Evolutionary conservation across 345 rosid genomes (phyloP), one percentile per base, ranked within the genome.

Genomic region (Abelmoschus esculentus): DNA sequence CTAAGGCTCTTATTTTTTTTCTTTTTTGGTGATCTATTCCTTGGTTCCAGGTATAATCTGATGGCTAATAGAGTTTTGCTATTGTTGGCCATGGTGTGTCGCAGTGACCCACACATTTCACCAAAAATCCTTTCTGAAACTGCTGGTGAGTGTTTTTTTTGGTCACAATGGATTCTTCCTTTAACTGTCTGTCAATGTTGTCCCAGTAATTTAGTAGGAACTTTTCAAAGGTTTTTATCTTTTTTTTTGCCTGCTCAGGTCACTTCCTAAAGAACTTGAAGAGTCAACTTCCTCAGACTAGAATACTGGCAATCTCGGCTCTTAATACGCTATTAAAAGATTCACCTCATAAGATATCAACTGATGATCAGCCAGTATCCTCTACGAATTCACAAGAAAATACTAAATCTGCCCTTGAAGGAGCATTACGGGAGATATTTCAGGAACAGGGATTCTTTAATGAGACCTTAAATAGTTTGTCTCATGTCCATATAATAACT

Each of bases 271-370:
- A 87, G 83, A 95, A 84, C 79, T 82, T 95, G 72, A 95, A 88
- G 75, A 95, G 99, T 80, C 97, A 95, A 68, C 99, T 95, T 83
- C 99, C 97, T 73, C 99, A 95, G 82, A 91, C 97, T 56, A 95
- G 99, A 80, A 87, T 95, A 76, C 96, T 95, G 69, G 96, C 99
- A 77, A 95, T 95, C 58, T 91, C 99, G 15, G 99, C 99, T 61
- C 78, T 95, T 64, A 95, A 95, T 78, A 95, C 86, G 15, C 82
- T 95, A 65, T 78, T 95, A 72, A 91, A 90, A 87, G 99, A 91
- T 74, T 95, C 99, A 32, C 96, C 99, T 69, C 86, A 95, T 72
- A 95, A 89, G 80, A 74, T 85, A 73, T 75, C 85, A 50, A 74
- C 78, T 61, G 89, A 85, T 75, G 83, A 82, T 79, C 84, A 44